A percentile compares a stretch with the other conserved stretches of the same genome.
Conservation (phyloP, 2,329 filamentous ascomycete species). For the Curvularia sp. region DNA sequence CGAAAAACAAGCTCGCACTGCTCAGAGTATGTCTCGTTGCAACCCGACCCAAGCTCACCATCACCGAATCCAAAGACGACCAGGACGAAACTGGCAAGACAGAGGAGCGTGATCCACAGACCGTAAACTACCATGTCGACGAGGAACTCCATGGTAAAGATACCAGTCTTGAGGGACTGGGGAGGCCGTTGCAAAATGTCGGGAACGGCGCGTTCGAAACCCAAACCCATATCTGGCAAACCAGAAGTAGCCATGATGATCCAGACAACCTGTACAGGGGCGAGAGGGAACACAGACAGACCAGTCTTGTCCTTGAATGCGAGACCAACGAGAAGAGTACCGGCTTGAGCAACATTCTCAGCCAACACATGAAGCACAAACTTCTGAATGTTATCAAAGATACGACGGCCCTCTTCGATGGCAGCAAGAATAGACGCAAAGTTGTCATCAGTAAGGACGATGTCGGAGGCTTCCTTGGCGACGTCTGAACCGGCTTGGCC, state of each 20-base stretch:
- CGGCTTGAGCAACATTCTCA: constrained; percentile 46
- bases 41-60: constrained; percentile 43
- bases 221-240: constrained; percentile 47
- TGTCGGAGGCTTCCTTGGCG: constrained; percentile 55
- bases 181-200: constrained; percentile 38
- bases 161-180: constrained; percentile 36
- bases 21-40: constrained; percentile 45
- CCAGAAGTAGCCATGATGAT: constrained; percentile 52
- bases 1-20: constrained; percentile 49
- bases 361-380: constrained; percentile 47
- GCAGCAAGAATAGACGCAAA: constrained; percentile 57
- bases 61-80: constrained; percentile 47
- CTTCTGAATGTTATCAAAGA: constrained; percentile 58
- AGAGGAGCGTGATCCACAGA: constrained; percentile 44
- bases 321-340: constrained; percentile 46
- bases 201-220: constrained; percentile 45
- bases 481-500: constrained; percentile 55
- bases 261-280: constrained; percentile 50
- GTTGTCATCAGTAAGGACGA: constrained; percentile 56
- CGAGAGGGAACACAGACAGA: constrained; percentile 49
- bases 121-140: constrained; percentile 49
- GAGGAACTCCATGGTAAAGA: constrained; percentile 48
- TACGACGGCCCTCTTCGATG: constrained; percentile 55
- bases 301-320: constrained; percentile 43
- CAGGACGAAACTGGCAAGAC: constrained; percentile 44